Base-by-base conservation (phyloP, 2,329 filamentous ascomycete genomes). In the Tolypocladium ovalisporum region DNA sequence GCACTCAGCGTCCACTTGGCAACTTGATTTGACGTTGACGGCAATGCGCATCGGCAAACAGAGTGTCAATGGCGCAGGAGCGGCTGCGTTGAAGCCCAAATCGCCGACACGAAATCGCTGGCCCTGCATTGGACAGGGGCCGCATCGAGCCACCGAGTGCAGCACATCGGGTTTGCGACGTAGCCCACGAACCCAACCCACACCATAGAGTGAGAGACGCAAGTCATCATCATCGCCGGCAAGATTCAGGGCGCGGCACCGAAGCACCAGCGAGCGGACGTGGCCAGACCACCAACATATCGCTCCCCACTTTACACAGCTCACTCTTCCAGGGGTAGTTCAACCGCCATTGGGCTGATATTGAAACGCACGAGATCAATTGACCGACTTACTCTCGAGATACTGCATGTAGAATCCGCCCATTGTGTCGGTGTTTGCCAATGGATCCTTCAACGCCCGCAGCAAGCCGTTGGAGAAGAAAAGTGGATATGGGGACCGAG, bases 341-440 rank as follows among this genome's bases (percentile, higher is more conserved):
- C 27, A 15, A 19, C 24, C 19, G 17, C 47, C 47, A 34, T 51
- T 34, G 47, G 47, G 47, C 47, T 7, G 29, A 34, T 12, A 13
- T n/a, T 39, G n/a, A 24, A 42, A 2, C 12, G 47, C 19, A 37
- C 49, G 22, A 42, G 27, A 32, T 60, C 55, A 56, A 56, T 63
- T 62, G 56, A 60, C 47, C 54, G 64, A 87, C 85, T 83, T 85
- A 88, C 86, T 88, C 70, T 87, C 83, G 63, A 88, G 77, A 70
- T 89, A 89, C 67, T 88, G 84, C 79, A 86, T 86, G 68, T 86
- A 86, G 68, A 85, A 86, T 62, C 83, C 83, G 65, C 77, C 78
- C 83, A 86, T 86, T 61, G 64, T 79, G 70, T 57, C 63, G 60
- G 62, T 64, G 58, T 52, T 59, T 59, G 63, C 62, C 65, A 67